Base-by-base conservation (phyloP, 495 filamentous ascomycete species). In the Penicillium cosmopolitanum region DNA sequence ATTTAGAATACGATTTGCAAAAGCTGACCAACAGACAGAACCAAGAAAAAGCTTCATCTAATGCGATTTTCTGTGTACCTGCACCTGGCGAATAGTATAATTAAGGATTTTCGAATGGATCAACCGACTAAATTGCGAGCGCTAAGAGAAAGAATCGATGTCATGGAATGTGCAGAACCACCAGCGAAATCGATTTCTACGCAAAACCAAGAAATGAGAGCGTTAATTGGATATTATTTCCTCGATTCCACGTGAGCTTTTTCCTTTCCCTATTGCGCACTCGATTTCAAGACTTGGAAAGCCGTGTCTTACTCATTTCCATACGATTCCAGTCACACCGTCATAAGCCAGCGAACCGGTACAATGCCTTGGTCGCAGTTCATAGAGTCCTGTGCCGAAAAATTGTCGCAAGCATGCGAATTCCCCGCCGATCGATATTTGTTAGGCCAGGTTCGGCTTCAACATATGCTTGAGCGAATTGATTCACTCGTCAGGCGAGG, bases 291-390 rank as follows among this genome's bases (percentile, higher is more conserved):
- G 12, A 2, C 36, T 0, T 10, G 15, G 3, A 38, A n/a, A 23
- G 2, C 5, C 36, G 42, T 44, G 16, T 18, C 42, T 44, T 31
- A 8, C 6, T 31, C 4, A 44, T 21, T 18, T 16, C 16, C 42
- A 44, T 44, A 19, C 3, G 23, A 23, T 13, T 7, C 42, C 4
- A 44, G 42, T 44, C 42, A 44, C 15, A n/a, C n/a, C 16, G 42
- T 44, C 8, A 19, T 44, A 44, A 16, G 12, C 6, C 42, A 44
- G 42, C 15, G 42, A 21, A 59, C 56, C 35, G 56, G 51, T 38
- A 55, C 61, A 34, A 55, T 59, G 28, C 61, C 56, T 35, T 63
- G 61, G 61, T 56, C 56, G 47, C 46, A 56, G 11, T 63, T 63
- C 56, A 56, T 63, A 52, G 61, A 63, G 48, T 63, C 61, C 40